Conservation (phyloP, 2,329 filamentous ascomycete genomes). For the Venturia pyrina region DNA sequence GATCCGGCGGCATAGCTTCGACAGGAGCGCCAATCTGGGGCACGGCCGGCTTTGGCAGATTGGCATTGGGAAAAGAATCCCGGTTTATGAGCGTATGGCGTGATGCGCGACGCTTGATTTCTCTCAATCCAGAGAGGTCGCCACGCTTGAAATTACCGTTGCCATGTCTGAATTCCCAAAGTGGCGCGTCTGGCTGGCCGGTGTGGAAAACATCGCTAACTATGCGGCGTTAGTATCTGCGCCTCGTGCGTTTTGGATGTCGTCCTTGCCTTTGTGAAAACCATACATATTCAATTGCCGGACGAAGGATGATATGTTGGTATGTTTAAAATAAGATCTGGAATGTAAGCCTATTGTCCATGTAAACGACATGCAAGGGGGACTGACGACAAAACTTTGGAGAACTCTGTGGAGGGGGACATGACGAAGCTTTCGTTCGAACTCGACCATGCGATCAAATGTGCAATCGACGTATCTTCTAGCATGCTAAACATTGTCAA, state of each 20-base stretch:
- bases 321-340: conserved; percentile 98
- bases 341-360: conserved; percentile 21
- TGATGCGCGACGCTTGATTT: conserved; percentile 92
- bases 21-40: conserved; percentile 56
- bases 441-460: conserved; percentile 92
- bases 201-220: conserved; percentile 98
- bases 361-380: conserved; percentile 18
- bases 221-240: conserved; percentile 29
- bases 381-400: conserved; percentile 90
- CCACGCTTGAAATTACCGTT: conserved; percentile 95
- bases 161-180: conserved; percentile 99
- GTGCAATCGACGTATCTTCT: conserved; percentile 84
- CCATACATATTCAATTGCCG: conserved; percentile 99
- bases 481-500: conserved; percentile 61
- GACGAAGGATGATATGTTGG: conserved; percentile 97
- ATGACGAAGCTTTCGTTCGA: conserved; percentile 97
- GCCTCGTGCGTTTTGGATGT: not conserved
- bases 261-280: conserved; percentile 82
- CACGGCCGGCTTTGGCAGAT: conserved; percentile 47
- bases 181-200: conserved; percentile 78
- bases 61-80: conserved; percentile 64
- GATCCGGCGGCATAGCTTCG: conserved; percentile 65
- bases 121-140: conserved; percentile 78
- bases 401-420: conserved; percentile 95
- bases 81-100: conserved; percentile 87